Evolutionary conservation across 345 rosid species (phyloP).

Genomic region (Rhodamnia argentea): DNA sequence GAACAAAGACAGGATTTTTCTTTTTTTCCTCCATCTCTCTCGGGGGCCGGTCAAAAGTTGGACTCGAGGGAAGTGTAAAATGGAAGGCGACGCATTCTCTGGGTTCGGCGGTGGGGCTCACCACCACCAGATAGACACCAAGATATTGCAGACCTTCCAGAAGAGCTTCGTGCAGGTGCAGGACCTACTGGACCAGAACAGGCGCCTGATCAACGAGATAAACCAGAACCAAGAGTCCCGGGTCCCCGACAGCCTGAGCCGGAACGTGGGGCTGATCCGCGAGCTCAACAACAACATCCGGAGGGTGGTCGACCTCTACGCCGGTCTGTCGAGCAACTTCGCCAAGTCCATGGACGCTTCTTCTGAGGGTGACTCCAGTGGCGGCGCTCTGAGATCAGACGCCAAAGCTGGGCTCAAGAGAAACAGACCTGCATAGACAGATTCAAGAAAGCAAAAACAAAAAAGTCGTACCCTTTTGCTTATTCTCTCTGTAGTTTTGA

Average conservation of each 20-base stretch:
- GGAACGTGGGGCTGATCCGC: conserved; percentile 63
- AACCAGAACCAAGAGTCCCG: conserved; percentile 76
- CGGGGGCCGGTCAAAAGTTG: background rate
- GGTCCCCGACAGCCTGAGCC: conserved; percentile 53
- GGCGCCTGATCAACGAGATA: conserved; percentile 63
- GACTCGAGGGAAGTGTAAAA: conserved; percentile 8
- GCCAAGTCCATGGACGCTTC: conserved; percentile 49
- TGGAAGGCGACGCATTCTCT: conserved; percentile 55
- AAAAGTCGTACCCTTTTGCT: background rate
- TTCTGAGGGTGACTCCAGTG: conserved; percentile 56
- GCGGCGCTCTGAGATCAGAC: conserved; percentile 32
- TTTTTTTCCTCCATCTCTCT: background rate
- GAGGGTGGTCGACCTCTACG: conserved; percentile 58
- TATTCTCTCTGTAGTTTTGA: background rate
- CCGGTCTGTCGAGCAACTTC: conserved; percentile 59
- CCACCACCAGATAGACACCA: conserved; percentile 30
- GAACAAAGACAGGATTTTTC: background rate
- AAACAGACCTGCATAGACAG: conserved; percentile 32
- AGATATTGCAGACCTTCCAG: conserved; percentile 58
- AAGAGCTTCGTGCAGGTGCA: conserved; percentile 70
- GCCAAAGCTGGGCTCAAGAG: conserved; percentile 41
- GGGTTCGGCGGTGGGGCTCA: conserved; percentile 32
- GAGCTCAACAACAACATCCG: conserved; percentile 82
- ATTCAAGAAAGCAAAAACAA: background rate
- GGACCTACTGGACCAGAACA: conserved; percentile 55